Evolutionary conservation across 2,329 filamentous ascomycete species (phyloP), one percentile per base, ranked within the genome.

Genomic region (Gyromitra esculenta): DNA sequence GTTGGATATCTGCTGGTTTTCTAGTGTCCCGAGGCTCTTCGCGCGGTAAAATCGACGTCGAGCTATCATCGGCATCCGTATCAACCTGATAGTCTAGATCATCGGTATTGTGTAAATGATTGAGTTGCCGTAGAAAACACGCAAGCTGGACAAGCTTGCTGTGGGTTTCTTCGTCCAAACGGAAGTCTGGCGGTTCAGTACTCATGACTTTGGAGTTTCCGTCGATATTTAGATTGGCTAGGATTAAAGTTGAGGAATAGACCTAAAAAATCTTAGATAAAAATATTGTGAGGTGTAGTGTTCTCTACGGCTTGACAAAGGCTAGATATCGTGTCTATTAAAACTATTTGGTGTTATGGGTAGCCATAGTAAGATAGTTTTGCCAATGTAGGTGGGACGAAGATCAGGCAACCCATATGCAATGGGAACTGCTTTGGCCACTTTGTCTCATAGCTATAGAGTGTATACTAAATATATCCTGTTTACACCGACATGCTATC

Each of bases 111-210:
- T 59, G 37, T 31, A 54, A 31, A 35, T 57, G 37, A 13, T 65
- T 50, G 37, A 69, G 65, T n/a, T 69, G 50, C 2, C 52, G 65
- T 37, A 57, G 52, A 39, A 69, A 59, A 59, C 52, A 69, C 11
- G 45, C 50, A 18, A 69, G 65, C 1, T 69, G 35, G 7, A 35
- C 21, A 59, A 59, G 37, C 39, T 56, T 69, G 50, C 11, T 41
- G 18, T 69, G 31, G 8, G 39, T 69, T 56, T 41, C 35, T 25
- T 69, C 50, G 25, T 69, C 65, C 13, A 25, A 37, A 62, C 9
- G 39, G n/a, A 37, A 70, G 18, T 21, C 48, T 52, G 48, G 15
- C 7, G 39, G 41, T 15, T 8, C 52, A 31, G 41, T n/a, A 62
- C n/a, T 45, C 54, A 62, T 62, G 21, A 15, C 3, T 7, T 37